Evolutionary conservation across 768 basidiomycete genomes (phyloP).

Genomic region (Lepiota subincarnata): DNA sequence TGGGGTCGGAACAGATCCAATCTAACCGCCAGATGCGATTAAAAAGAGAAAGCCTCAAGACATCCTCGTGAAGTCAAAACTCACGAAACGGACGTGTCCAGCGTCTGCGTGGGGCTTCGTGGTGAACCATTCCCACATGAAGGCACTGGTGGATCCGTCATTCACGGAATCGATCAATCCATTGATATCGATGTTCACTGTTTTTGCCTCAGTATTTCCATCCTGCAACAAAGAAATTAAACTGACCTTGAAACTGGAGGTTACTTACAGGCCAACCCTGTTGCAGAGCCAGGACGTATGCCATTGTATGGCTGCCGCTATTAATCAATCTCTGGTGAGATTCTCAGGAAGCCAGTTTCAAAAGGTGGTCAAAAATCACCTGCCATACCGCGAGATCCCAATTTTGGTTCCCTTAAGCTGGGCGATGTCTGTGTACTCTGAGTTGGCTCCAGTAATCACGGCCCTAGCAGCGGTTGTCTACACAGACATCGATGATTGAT

Average conservation of each 20-base stretch:
- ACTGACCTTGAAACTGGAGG: conserved; percentile 66
- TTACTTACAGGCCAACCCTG: conserved; percentile 70
- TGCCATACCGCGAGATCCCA: conserved; percentile 87
- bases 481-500: neutral
- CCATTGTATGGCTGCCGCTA: conserved; percentile 93
- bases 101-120: conserved; percentile 71
- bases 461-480: conserved; percentile 51
- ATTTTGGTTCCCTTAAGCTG: conserved; percentile 80
- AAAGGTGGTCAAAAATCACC: conserved; percentile 34
- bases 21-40: conserved; percentile 49
- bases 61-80: conserved; percentile 23
- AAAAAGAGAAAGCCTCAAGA: neutral
- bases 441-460: conserved; percentile 81
- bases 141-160: conserved; percentile 80
- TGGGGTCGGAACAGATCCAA: conserved; percentile 83
- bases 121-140: conserved; percentile 95
- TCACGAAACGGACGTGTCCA: conserved; percentile 79
- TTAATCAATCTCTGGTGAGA: neutral
- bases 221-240: neutral
- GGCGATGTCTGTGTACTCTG: conserved; percentile 61
- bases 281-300: conserved; percentile 88
- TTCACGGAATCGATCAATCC: conserved; percentile 86
- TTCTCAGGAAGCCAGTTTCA: neutral
- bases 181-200: conserved; percentile 79
- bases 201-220: neutral